phyloP scores from a whole-genome alignment of 202 grass and related monocot genomes.

The Saccharum hybrid region DNA sequence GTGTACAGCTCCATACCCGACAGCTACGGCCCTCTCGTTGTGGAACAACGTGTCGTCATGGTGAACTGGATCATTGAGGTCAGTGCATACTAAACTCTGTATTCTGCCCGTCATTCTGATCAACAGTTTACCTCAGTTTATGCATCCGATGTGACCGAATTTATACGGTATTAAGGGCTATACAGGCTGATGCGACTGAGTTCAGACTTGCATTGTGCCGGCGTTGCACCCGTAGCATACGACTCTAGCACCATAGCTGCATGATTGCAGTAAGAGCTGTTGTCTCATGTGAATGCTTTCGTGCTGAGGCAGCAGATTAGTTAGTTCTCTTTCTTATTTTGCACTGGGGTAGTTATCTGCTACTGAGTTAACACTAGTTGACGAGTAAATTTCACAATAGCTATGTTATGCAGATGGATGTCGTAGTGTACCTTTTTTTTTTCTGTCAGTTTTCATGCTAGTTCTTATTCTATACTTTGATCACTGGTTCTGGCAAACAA shows the following conservation, averaged over 20 bases:
- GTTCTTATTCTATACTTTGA: not conserved
- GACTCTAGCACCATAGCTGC: conserved; percentile 5
- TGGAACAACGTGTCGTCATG: conserved; percentile 79
- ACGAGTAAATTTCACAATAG: conserved; percentile 32
- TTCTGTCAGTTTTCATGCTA: not conserved
- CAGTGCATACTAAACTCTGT: conserved; percentile 40
- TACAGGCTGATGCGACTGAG: conserved; percentile 4
- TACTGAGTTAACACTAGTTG: not conserved
- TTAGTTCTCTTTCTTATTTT: conserved; percentile 16
- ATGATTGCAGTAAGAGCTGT: conserved; percentile 13
- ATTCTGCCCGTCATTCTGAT: not conserved
- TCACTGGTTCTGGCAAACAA: conserved; percentile 5
- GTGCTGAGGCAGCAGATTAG: conserved; percentile 5
- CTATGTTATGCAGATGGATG: conserved; percentile 12
- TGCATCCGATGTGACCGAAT: conserved; percentile 23
- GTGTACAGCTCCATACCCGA: conserved; percentile 53
- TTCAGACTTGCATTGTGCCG: conserved; percentile 21
- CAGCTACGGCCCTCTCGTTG: conserved; percentile 50
- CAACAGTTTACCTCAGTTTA: conserved; percentile 17
- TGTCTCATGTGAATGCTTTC: conserved; percentile 8
- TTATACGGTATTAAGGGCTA: conserved; percentile 5
- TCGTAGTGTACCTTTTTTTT: not conserved
- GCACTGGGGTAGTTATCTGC: not conserved
- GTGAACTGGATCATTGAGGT: conserved; percentile 94
- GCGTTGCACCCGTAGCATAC: conserved; percentile 1